Percentiles rank a stretch among this genome's conserved stretches.
These are phyloP conservation scores for Tolypocladium ophioglossoides DNA, from an alignment of 2,329 filamentous ascomycete species.

Conservation along the genomic window DNA sequence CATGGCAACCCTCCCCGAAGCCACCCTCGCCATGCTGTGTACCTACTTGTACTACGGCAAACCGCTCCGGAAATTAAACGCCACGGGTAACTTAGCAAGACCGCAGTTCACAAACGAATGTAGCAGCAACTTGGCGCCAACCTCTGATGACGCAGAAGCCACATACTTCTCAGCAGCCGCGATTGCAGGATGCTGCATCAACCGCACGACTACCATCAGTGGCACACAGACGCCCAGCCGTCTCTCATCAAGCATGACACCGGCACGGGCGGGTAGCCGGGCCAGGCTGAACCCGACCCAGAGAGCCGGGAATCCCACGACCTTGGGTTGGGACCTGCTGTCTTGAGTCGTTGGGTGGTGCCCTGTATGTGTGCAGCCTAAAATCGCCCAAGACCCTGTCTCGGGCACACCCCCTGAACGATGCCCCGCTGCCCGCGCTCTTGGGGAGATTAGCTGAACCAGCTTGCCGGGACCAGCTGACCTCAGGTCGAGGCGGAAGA, in stretches of 20 bases:
- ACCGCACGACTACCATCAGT: neutral
- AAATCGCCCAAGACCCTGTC: neutral
- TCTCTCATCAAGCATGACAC: neutral
- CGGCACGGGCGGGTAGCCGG: neutral
- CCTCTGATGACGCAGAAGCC: neutral
- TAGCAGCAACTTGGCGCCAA: neutral
- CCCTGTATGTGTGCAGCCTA: neutral
- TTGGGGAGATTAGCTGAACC: conserved; percentile 7
- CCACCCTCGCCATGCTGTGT: neutral
- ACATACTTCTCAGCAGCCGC: too few species aligned
- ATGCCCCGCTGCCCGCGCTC: conserved; percentile 1
- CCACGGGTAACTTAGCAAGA: neutral
- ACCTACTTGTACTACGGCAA: neutral
- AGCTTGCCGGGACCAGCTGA: conserved; percentile 9
- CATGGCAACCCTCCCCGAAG: neutral
- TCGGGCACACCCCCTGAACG: neutral
- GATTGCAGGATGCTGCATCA: neutral
- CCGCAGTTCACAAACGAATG: neutral
- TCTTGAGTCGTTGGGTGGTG: neutral
- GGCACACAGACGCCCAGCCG: neutral
- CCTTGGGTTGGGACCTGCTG: neutral
- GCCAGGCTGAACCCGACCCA: conserved; percentile 2
- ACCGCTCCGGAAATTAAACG: neutral
- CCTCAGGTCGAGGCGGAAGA: too few species aligned
- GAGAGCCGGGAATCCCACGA: conserved; percentile 3